Evolutionary conservation across 768 basidiomycete species (phyloP), one percentile per base, ranked within the genome.

Genomic region (Cytidiella melzeri): DNA sequence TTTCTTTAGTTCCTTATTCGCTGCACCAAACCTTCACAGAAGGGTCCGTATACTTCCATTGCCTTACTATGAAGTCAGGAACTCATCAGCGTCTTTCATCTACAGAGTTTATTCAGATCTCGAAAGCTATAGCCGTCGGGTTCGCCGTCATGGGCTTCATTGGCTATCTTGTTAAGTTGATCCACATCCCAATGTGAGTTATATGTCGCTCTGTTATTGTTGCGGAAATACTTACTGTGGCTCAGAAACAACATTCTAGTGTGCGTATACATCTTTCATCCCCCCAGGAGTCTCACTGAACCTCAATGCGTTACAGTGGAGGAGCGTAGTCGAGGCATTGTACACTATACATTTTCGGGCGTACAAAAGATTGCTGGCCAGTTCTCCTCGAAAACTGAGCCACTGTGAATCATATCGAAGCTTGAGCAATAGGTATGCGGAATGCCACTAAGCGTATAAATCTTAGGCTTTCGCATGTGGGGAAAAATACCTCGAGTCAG

Each of bases 81-180:
- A 43, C 9, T 25, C 13, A 25, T 21, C 24, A 41, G 40, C 21
- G 9, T 10, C 41, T 19, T 41, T 4, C 41, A n/a, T 40, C 26
- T 54, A 18, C 66, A 99, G 96, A 99, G 67, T 99, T 94, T 69
- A 58, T 81, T 37, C 92, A 95, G 65, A 94, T 99, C 56, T 98
- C 86, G 73, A 87, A 84, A 66, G 96, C 96, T 27, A 92, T 99
- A 47, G 93, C 93, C 2, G 84, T 98, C 53, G 96, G 96, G 12
- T 99, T 99, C 63, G 92, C 86, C 44, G 90, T 99, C 57, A 98
- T 98, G 94, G 96, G 96, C 13, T 95, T 97, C 77, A 93, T 99
- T 66, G 96, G 96, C 13, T 99, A 95, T 74, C 87, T 98, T 64
- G 94, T 96, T 57, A 97, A 97, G 70, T 83, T 97, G 57, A 93